These are phyloP conservation scores for Alternaria brassicicola DNA, from an alignment of 2,329 filamentous ascomycete genomes.

Conservation along the genomic window DNA sequence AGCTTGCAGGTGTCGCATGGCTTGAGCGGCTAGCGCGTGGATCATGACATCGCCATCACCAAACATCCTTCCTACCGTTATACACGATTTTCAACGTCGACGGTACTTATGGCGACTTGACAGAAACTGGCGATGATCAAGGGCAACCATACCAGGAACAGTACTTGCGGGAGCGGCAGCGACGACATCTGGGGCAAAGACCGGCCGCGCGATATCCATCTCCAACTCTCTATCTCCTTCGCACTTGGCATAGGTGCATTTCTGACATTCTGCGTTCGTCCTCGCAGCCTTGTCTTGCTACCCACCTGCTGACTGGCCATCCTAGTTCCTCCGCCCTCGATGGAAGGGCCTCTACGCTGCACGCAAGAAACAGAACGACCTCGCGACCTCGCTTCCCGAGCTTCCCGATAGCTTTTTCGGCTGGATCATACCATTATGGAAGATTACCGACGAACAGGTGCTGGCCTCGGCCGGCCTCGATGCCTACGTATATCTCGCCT, in stretches of 20 bases:
- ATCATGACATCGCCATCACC: constrained; percentile 14
- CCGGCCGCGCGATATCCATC: constrained; percentile 54
- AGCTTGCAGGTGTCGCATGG: background rate
- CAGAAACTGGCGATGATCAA: constrained; percentile 28
- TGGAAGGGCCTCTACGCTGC: constrained; percentile 93
- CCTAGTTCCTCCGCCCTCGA: constrained; percentile 80
- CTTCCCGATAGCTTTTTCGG: constrained; percentile 86
- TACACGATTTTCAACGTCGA: constrained; percentile 8
- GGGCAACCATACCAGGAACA: background rate
- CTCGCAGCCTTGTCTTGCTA: constrained; percentile 15
- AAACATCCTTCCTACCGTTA: constrained; percentile 6
- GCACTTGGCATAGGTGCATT: constrained; percentile 74
- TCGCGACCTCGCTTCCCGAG: constrained; percentile 71
- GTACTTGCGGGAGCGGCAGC: constrained; percentile 21
- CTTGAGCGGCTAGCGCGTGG: constrained; percentile 14
- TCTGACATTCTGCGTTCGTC: constrained; percentile 73
- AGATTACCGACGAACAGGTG: constrained; percentile 86
- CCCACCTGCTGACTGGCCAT: constrained; percentile 29
- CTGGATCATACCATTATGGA: constrained; percentile 88
- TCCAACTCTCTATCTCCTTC: constrained; percentile 75
- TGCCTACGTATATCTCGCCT: constrained; percentile 93
- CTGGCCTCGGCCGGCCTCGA: constrained; percentile 89
- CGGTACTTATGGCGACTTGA: constrained; percentile 19
- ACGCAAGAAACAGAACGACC: constrained; percentile 75
- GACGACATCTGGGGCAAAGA: constrained; percentile 43